phyloP scores from a whole-genome alignment of 208 protist species.

The Trypanosoma grayi region DNA sequence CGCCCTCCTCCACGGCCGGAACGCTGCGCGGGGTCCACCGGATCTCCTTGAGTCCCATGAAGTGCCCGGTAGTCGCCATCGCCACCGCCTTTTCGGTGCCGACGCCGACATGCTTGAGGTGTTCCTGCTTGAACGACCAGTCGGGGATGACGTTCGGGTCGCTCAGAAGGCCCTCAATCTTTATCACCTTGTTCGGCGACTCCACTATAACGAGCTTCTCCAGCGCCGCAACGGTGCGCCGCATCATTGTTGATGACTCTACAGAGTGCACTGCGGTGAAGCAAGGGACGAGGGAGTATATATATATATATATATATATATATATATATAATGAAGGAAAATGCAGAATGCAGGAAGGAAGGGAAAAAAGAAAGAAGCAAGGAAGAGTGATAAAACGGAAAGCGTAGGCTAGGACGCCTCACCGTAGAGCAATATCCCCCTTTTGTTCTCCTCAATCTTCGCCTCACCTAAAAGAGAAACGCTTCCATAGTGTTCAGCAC shows the following conservation, averaged over 20 bases:
- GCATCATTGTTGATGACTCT: conserved; percentile 38
- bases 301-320: background rate
- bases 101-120: conserved; percentile 40
- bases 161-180: conserved; percentile 82
- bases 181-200: conserved; percentile 91
- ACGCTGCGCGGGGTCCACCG: conserved; percentile 51
- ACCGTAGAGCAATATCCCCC: no score
- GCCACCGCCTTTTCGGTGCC: conserved; percentile 72
- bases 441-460: no score
- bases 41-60: conserved; percentile 82
- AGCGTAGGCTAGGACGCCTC: background rate
- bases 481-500: no score
- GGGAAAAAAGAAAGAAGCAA: background rate
- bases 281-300: no score
- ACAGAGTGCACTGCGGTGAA: no score
- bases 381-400: background rate
- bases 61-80: conserved; percentile 87
- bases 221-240: conserved; percentile 42
- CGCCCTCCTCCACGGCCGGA: background rate
- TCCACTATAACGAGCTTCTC: conserved; percentile 91
- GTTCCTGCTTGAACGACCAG: conserved; percentile 68
- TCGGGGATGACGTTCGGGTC: conserved; percentile 76
- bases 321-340: conserved; percentile 13
- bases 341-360: background rate
- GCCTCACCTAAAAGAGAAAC: no score